A percentile compares a stretch with the other conserved stretches of the same genome.
Evolutionary conservation across 1,284 basidiomycete species (phyloP).

Genomic region (Trametes hirsuta): DNA sequence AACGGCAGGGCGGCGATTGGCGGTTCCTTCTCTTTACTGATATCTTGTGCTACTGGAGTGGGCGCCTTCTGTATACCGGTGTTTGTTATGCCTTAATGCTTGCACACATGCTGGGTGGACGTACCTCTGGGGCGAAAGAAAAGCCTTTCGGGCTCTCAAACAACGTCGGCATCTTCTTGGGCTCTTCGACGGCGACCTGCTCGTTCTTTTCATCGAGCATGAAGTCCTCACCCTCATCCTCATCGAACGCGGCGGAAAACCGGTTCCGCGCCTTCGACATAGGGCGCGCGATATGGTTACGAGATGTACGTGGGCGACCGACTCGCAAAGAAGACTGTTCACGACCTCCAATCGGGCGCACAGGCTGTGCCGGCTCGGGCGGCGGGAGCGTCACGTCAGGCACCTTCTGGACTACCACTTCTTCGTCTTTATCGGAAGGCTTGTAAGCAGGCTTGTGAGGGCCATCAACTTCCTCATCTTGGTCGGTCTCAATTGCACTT

Average conservation of each 20-base stretch:
- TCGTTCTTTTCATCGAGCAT: constrained; percentile 45
- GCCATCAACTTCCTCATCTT: constrained; percentile 30
- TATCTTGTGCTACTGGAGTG: constrained; percentile 29
- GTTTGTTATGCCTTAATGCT: background rate
- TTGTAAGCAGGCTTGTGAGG: constrained; percentile 25
- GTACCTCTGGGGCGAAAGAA: constrained; percentile 65
- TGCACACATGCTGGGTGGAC: constrained; percentile 29
- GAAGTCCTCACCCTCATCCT: constrained; percentile 55
- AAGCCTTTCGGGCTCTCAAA: constrained; percentile 69
- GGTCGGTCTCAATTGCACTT: constrained; percentile 35
- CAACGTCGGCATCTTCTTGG: constrained; percentile 52
- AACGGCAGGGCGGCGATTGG: constrained; percentile 68
- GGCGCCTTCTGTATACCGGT: constrained; percentile 24
- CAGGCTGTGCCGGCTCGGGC: constrained; percentile 20
- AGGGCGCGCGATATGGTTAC: constrained; percentile 57
- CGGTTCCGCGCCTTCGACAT: constrained; percentile 44
- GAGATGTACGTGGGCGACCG: constrained; percentile 56
- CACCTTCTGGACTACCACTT: constrained; percentile 23
- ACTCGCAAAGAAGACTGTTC: constrained; percentile 63
- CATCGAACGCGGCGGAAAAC: constrained; percentile 71
- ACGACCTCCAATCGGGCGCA: constrained; percentile 30
- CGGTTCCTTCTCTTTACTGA: constrained; percentile 57
- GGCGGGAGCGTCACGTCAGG: constrained; percentile 18
- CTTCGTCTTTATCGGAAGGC: constrained; percentile 18
- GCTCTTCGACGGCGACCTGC: constrained; percentile 49